Percentiles rank a stretch among this genome's conserved stretches.
Conservation (phyloP, 306 rosid species). For the Trifolium dubium region DNA sequence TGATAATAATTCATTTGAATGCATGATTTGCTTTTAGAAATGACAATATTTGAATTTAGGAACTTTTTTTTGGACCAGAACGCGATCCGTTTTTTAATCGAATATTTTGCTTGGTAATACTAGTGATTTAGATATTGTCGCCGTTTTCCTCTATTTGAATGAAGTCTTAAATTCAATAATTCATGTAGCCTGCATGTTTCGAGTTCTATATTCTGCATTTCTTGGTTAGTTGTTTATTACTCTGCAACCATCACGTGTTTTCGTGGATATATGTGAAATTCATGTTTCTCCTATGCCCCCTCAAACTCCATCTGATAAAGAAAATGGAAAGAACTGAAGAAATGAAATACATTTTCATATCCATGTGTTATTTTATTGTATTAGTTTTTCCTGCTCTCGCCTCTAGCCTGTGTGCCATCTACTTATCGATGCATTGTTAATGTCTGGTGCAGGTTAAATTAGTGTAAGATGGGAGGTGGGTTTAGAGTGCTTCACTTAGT, state of each 20-base stretch:
- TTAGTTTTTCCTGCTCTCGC: too few species aligned
- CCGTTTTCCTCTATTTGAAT: background rate
- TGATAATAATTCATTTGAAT: too few species aligned
- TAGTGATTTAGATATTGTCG: background rate
- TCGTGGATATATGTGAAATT: too few species aligned
- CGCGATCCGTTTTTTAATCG: background rate
- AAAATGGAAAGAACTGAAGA: too few species aligned
- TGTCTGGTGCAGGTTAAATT: slow-evolving; percentile 50
- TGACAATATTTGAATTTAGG: background rate
- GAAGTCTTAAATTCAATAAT: background rate
- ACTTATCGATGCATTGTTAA: background rate
- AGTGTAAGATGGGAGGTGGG: slow-evolving; percentile 86
- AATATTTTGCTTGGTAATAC: background rate
- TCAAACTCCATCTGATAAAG: too few species aligned
- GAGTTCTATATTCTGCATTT: background rate
- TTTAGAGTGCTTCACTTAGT: slow-evolving; percentile 96
- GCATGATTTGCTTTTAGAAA: background rate
- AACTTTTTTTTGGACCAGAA: too few species aligned
- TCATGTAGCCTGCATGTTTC: background rate
- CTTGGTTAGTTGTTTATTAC: too few species aligned
- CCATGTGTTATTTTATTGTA: too few species aligned
- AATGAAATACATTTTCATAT: too few species aligned
- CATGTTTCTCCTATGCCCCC: too few species aligned
- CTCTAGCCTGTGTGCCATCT: too few species aligned
- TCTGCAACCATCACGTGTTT: too few species aligned